Evolutionary conservation across 2,329 filamentous ascomycete species (phyloP).

Genomic region (Trichoderma sp.): DNA sequence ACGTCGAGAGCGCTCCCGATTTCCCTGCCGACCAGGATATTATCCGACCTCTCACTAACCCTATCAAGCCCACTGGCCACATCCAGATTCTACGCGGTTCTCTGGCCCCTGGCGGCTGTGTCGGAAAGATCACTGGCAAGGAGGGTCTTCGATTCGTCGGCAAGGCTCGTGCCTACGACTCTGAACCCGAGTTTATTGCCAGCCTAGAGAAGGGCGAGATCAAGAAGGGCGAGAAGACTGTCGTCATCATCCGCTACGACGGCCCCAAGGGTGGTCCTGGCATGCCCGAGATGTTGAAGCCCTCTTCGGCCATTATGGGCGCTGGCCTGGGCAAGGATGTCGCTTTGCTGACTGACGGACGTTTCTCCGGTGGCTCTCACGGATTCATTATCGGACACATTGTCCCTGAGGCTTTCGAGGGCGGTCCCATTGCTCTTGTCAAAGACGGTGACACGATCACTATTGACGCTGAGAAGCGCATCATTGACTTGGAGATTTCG

Average conservation of each 20-base stretch:
- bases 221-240: slow-evolving; percentile 83
- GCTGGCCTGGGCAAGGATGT: slow-evolving; percentile 78
- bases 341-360: slow-evolving; percentile 73
- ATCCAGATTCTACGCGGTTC: slow-evolving; percentile 87
- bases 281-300: slow-evolving; percentile 95
- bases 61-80: slow-evolving; percentile 85
- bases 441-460: slow-evolving; percentile 77
- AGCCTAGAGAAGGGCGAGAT: slow-evolving; percentile 78
- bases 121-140: slow-evolving; percentile 94
- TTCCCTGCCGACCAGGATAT: slow-evolving; percentile 79
- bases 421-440: slow-evolving; percentile 84
- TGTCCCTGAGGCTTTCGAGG: slow-evolving; percentile 83
- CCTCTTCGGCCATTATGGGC: slow-evolving; percentile 91
- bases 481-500: slow-evolving; percentile 68
- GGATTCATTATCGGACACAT: slow-evolving; percentile 88
- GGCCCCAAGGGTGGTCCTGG: slow-evolving; percentile 91
- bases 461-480: slow-evolving; percentile 77
- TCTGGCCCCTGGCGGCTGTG: slow-evolving; percentile 81
- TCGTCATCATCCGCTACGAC: slow-evolving; percentile 90
- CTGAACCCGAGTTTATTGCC: slow-evolving; percentile 77
- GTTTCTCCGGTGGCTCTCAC: slow-evolving; percentile 81
- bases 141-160: slow-evolving; percentile 84
- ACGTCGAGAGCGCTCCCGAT: slow-evolving; percentile 74
- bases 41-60: slow-evolving; percentile 78
- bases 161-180: slow-evolving; percentile 80